A percentile compares a stretch with the other conserved stretches of the same genome.
phyloP scores from a whole-genome alignment of 2,329 filamentous ascomycete genomes.

The Mariannaea sp. region DNA sequence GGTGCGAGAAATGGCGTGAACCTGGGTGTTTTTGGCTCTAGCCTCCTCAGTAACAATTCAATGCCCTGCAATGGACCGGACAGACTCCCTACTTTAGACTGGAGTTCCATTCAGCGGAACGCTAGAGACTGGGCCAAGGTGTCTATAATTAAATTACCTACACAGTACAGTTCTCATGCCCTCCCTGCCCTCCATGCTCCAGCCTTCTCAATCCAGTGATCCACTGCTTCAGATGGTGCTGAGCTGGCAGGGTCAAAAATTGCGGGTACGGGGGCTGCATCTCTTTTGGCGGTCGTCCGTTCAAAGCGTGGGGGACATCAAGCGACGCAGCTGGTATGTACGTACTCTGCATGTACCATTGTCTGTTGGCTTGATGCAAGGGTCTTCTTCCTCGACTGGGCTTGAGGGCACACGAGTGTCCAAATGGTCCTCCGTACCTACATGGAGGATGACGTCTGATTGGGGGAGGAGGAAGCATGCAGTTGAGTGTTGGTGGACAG shows the following conservation, averaged over 20 bases:
- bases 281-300: neutral
- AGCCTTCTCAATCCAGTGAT: conserved; percentile 19
- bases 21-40: neutral
- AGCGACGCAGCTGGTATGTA: conserved; percentile 15
- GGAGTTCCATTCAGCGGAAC: neutral
- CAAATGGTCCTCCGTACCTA: neutral
- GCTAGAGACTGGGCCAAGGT: conserved; percentile 13
- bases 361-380: neutral
- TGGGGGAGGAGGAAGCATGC: conserved; percentile 5
- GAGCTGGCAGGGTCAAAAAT: conserved; percentile 23
- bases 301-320: conserved; percentile 7
- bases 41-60: conserved; percentile 7
- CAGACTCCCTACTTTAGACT: neutral
- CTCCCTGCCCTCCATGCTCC: conserved; percentile 28
- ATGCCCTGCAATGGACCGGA: neutral
- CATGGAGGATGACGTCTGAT: neutral
- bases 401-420: conserved; percentile 15
- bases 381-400: conserved; percentile 12
- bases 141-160: conserved; percentile 34
- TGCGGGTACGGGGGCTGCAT: conserved; percentile 25
- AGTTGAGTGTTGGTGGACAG: neutral
- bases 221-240: conserved; percentile 17
- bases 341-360: too few species aligned
- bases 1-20: conserved; percentile 19
- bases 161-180: too few species aligned